Evolutionary conservation across 805 yeast species (phyloP), one percentile per base, ranked within the genome.

Genomic region (Candida tammaniensis): DNA sequence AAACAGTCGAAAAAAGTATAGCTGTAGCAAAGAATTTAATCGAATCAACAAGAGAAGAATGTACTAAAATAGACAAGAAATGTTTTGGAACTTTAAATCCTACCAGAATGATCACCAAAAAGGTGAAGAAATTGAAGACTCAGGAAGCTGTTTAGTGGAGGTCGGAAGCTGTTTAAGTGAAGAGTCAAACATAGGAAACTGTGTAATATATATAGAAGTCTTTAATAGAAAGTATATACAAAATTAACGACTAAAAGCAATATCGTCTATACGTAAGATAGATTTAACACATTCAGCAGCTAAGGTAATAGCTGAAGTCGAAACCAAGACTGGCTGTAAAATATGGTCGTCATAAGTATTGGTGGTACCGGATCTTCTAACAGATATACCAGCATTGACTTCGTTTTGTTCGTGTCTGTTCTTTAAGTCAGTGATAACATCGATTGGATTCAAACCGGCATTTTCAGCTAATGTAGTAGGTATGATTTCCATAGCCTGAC

Each of bases 241-340:
- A n/a, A n/a, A n/a, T 19, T 39, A 52, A 42, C 57, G 51, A 61
- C 94, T 81, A 58, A 93, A 86, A 25, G 96, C 85, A 51, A 93
- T 94, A 61, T 94, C 99, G 62, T 93, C 99, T 53, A 93, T 93
- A 64, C 98, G 82, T 59, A 93, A 72, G 46, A 93, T 88, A 28
- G 95, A 84, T 68, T 93, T 94, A 39, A 91, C 98, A 47, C 95
- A 85, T 69, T 93, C 99, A 14, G 97, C 82, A 20, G 98, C 97
- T 49, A 93, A 75, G 10, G 95, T 80, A 38, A 93, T 82, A 31
- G 98, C 96, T 61, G 96, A 86, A 13, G 93, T 89, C 58, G 83
- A 85, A 34, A 93, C 98, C 58, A 93, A 72, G 7, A 89, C 94
- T 3, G 99, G 99, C 63, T 93, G 99, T 53, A 93, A 69, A 38